Evolutionary conservation across 208 protist genomes (phyloP), one percentile per base, ranked within the genome.

Genomic region (Trypanosoma lewisi): DNA sequence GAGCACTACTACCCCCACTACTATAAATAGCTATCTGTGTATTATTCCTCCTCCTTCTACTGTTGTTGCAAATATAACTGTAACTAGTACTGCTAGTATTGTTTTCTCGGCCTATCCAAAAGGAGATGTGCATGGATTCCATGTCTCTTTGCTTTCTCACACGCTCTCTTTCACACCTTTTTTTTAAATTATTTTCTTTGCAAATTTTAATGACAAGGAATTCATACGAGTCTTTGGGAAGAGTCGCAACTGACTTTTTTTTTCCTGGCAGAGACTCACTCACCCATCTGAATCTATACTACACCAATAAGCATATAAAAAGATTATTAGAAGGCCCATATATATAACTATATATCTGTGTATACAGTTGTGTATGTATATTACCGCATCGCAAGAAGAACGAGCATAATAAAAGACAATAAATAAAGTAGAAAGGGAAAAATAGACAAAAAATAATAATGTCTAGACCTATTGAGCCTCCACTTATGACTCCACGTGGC

Each of bases 171-270:
- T 39, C 11, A 14, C 34, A 39, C 11, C n/a, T 14, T 48, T 6
- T 48, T 48, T 21, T 48, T 48, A 21, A 21, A 7, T 48, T 48
- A 21, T 48, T 48, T 48, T 48, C n/a, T 48, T 48, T 48, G n/a
- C 42, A 21, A 6, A 7, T 41, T 41, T 41, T 41, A 41, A 41
- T 16, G 14, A 41, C 36, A 14, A n/a, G n/a, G n/a, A n/a, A n/a
- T n/a, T n/a, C n/a, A n/a, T n/a, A n/a, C n/a, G n/a, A n/a, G n/a
- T n/a, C n/a, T n/a, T n/a, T n/a, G n/a, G n/a, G n/a, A n/a, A n/a
- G n/a, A n/a, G n/a, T n/a, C n/a, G n/a, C n/a, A n/a, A n/a, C n/a
- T n/a, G n/a, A n/a, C n/a, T n/a, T n/a, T n/a, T n/a, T n/a, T n/a
- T n/a, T n/a, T n/a, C n/a, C n/a, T n/a, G n/a, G n/a, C n/a, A n/a